Evolutionary conservation across 345 rosid species (phyloP).

Genomic region (Heritiera fomes): DNA sequence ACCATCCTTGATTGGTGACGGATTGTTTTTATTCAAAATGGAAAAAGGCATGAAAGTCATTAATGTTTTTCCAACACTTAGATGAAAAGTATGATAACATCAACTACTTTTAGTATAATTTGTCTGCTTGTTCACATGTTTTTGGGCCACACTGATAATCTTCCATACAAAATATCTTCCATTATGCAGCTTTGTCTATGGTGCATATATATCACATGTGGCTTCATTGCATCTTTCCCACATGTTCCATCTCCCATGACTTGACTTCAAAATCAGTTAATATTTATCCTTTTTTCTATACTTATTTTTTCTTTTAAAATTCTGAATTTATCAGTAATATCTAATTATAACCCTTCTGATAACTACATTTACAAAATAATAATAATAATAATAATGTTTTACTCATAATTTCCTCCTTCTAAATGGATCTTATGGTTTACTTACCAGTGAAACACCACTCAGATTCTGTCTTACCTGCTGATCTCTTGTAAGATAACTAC

Average conservation of each 20-base stretch:
- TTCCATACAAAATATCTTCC: slow-evolving; percentile 32
- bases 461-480: not conserved
- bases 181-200: not conserved
- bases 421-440: not conserved
- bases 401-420: not conserved
- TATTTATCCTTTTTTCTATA: not conserved
- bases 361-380: not conserved
- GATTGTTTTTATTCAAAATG: slow-evolving; percentile 4
- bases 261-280: not conserved
- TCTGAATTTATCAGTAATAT: not conserved
- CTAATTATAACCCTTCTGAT: not conserved
- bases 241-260: not conserved
- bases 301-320: not conserved
- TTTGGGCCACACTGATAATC: slow-evolving; percentile 40
- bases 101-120: slow-evolving; percentile 33
- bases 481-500: not conserved
- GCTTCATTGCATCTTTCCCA: not conserved
- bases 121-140: slow-evolving; percentile 37
- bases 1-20: slow-evolving; percentile 1
- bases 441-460: not conserved
- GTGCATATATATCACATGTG: not conserved
- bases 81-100: slow-evolving; percentile 23
- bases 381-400: not conserved
- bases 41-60: slow-evolving; percentile 14
- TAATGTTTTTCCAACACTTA: slow-evolving; percentile 26